Percentiles rank a stretch among this genome's conserved stretches.
phyloP scores from a whole-genome alignment of 1,139 yeast species.

The Yamadazyma conglobata region DNA sequence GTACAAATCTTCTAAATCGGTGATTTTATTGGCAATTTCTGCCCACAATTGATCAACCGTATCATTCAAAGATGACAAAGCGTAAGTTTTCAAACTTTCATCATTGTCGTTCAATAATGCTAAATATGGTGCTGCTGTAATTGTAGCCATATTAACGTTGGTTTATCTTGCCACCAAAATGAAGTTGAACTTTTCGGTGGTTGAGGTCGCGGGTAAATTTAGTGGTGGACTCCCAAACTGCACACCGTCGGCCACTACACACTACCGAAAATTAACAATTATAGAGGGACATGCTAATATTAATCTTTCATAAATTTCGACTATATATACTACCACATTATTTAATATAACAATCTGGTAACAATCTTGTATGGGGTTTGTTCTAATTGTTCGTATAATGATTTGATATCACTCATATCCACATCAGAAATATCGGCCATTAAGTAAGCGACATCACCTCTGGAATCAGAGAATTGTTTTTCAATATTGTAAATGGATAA shows the following conservation, averaged over 20 bases:
- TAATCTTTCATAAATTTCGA: no score
- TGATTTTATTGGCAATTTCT: constrained; percentile 86
- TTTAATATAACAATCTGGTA: constrained; percentile 81
- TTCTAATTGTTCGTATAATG: constrained; percentile 80
- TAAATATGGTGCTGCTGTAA: constrained; percentile 85
- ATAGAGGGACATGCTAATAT: no score
- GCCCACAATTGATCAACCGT: constrained; percentile 96
- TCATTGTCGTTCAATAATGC: constrained; percentile 87
- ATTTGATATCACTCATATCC: constrained; percentile 74
- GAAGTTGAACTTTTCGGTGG: no score
- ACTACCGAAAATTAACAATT: no score
- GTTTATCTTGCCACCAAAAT: constrained; percentile 11
- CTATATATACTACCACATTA: no score
- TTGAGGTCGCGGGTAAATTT: no score
- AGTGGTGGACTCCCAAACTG: no score
- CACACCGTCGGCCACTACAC: no score
- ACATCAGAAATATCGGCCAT: constrained; percentile 98
- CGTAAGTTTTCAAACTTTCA: constrained; percentile 72
- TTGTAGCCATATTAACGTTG: constrained; percentile 46
- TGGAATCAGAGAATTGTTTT: constrained; percentile 94
- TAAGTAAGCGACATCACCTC: constrained; percentile 93
- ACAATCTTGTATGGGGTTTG: constrained; percentile 89
- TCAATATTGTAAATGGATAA: constrained; percentile 94
- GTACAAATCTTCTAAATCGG: constrained; percentile 84
- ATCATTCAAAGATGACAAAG: constrained; percentile 74